These are phyloP conservation scores for Lasiosphaeria hispida DNA, from an alignment of 495 filamentous ascomycete species.

Conservation along the genomic window DNA sequence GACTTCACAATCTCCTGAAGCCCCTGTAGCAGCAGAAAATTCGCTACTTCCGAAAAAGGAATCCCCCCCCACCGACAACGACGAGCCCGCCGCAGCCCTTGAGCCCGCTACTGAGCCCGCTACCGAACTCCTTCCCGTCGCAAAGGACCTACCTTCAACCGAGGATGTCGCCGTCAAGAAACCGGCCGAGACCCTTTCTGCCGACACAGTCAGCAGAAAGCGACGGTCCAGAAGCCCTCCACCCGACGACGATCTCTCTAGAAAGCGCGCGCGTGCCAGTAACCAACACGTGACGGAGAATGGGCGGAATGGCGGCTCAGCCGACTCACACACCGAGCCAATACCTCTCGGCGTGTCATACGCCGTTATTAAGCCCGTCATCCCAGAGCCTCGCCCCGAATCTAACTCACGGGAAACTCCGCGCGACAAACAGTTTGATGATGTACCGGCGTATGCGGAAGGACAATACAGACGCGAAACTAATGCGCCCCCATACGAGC, in stretches of 20 bases:
- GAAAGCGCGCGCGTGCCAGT: slow-evolving; percentile 43
- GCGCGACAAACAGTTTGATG: not conserved
- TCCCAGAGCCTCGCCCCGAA: not conserved
- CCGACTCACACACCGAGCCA: not conserved
- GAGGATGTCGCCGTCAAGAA: slow-evolving; percentile 1
- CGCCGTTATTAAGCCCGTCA: slow-evolving; percentile 12
- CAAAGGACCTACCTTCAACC: not conserved
- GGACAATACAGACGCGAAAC: too few species aligned
- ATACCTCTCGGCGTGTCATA: slow-evolving; percentile 11
- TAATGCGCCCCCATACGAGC: not conserved
- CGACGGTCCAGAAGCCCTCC: slow-evolving; percentile 68
- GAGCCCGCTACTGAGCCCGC: not conserved
- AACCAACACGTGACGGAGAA: slow-evolving; percentile 20
- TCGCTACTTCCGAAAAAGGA: not conserved
- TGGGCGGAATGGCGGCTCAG: not conserved
- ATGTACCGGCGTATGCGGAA: not conserved
- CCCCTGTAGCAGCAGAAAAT: not conserved
- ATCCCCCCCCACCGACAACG: too few species aligned
- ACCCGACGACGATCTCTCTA: slow-evolving; percentile 42
- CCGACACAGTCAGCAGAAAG: slow-evolving; percentile 65
- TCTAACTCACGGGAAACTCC: not conserved
- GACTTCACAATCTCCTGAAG: slow-evolving; percentile 2
- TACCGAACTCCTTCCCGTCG: not conserved
- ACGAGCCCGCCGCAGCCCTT: too few species aligned
- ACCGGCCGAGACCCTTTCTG: not conserved